A percentile compares a stretch with the other conserved stretches of the same genome.
phyloP scores from a whole-genome alignment of 148 eudicot genomes.

The Linanthus parryae region DNA sequence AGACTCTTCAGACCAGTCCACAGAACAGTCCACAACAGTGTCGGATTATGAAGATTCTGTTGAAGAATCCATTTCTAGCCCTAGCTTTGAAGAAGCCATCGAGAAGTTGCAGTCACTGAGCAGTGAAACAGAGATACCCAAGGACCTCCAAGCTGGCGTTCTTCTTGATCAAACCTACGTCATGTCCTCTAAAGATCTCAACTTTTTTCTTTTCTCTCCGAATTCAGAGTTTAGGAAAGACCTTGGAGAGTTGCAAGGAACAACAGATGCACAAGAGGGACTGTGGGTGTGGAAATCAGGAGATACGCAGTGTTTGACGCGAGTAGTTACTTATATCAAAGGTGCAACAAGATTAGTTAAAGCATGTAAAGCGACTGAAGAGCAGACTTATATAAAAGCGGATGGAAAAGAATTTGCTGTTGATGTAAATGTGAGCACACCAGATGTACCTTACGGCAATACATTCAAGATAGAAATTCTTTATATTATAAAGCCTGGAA shows the following conservation, averaged over 20 bases:
- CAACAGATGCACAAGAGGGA: conserved; percentile 56
- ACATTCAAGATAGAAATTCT: conserved; percentile 59
- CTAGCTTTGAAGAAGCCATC: conserved; percentile 57
- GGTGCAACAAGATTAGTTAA: conserved; percentile 65
- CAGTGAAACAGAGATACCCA: conserved; percentile 51
- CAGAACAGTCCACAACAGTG: conserved; percentile 43
- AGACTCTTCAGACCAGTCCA: conserved; percentile 51
- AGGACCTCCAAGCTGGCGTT: conserved; percentile 59
- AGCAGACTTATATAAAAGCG: conserved; percentile 68
- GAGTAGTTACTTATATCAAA: conserved; percentile 62
- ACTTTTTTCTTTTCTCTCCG: conserved; percentile 56
- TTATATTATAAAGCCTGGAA: conserved; percentile 60
- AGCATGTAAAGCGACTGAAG: conserved; percentile 78
- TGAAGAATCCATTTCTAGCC: conserved; percentile 32
- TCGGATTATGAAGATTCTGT: conserved; percentile 53
- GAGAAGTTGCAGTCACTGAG: conserved; percentile 44
- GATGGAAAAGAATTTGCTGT: conserved; percentile 55
- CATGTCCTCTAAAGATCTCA: conserved; percentile 54
- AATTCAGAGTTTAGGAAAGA: conserved; percentile 53
- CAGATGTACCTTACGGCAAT: conserved; percentile 84
- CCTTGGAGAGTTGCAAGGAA: conserved; percentile 55
- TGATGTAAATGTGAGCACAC: conserved; percentile 54
- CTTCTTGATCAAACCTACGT: conserved; percentile 65
- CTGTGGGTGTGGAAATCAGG: conserved; percentile 66
- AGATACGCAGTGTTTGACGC: conserved; percentile 35